Conservation (phyloP, 495 filamentous ascomycete species). For the Daldinia concentrica region DNA sequence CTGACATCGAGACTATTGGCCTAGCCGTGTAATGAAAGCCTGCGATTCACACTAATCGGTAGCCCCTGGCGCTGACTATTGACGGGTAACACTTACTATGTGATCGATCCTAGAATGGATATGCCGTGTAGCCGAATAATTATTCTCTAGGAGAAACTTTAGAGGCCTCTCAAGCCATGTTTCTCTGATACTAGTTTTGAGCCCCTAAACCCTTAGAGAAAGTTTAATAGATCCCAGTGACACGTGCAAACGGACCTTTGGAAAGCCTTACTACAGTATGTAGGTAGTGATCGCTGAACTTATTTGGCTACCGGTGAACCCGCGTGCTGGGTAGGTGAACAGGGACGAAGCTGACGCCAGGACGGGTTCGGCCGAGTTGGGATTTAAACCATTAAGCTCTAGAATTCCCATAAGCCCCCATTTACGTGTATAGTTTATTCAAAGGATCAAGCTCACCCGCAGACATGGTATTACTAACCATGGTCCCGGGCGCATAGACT, state of each 20-base stretch:
- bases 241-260: neutral
- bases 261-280: neutral
- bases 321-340: conserved; percentile 16
- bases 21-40: conserved; percentile 22
- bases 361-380: conserved; percentile 3
- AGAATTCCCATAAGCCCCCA: conserved; percentile 10
- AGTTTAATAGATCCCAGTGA: neutral
- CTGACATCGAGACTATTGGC: conserved; percentile 36
- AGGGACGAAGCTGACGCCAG: conserved; percentile 31
- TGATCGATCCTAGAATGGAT: conserved; percentile 1
- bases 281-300: neutral
- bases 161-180: conserved; percentile 5
- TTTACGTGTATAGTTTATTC: conserved; percentile 4
- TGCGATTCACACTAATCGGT: conserved; percentile 22
- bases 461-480: conserved; percentile 8
- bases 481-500: conserved; percentile 14
- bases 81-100: conserved; percentile 6
- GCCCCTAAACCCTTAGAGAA: neutral
- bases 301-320: conserved; percentile 4
- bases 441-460: conserved; percentile 1
- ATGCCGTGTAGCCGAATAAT: conserved; percentile 16
- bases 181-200: neutral
- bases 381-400: conserved; percentile 32
- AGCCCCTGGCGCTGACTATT: conserved; percentile 35
- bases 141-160: neutral